Percentiles rank a stretch among this genome's conserved stretches.
phyloP scores from a whole-genome alignment of 495 filamentous ascomycete genomes.

The Parathielavia hyrcaniae region DNA sequence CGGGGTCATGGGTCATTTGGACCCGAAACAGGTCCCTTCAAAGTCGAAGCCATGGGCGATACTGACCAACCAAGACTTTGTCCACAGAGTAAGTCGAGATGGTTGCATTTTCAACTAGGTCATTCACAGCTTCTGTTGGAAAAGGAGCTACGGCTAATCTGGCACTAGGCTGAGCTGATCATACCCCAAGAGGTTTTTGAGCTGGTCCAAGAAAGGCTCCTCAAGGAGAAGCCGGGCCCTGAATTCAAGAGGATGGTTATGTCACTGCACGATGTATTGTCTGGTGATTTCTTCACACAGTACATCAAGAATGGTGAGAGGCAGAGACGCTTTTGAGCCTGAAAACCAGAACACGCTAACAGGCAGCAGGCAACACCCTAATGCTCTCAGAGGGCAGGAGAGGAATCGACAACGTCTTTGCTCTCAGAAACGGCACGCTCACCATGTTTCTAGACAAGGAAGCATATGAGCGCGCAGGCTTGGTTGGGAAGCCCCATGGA shows the following conservation, averaged over 20 bases:
- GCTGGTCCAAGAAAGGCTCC: slow-evolving; percentile 52
- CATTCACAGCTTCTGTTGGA: background rate
- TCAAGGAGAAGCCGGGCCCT: slow-evolving; percentile 31
- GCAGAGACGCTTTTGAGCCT: background rate
- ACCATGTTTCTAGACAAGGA: slow-evolving; percentile 75
- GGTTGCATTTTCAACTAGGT: background rate
- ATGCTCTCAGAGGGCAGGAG: slow-evolving; percentile 85
- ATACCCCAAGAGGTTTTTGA: slow-evolving; percentile 62
- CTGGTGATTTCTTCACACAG: slow-evolving; percentile 73
- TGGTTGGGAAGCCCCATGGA: slow-evolving; percentile 65
- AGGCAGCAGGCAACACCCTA: slow-evolving; percentile 63
- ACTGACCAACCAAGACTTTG: slow-evolving; percentile 60
- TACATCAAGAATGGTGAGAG: slow-evolving; percentile 80
- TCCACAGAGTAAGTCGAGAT: slow-evolving; percentile 62
- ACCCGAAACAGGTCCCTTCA: slow-evolving; percentile 61
- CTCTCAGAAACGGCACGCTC: slow-evolving; percentile 63
- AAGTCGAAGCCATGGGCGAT: slow-evolving; percentile 70
- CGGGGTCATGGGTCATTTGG: slow-evolving; percentile 56
- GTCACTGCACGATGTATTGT: slow-evolving; percentile 62
- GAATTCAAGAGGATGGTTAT: slow-evolving; percentile 68
- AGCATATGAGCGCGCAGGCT: slow-evolving; percentile 75
- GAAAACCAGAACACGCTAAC: background rate
- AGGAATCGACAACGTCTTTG: slow-evolving; percentile 75
- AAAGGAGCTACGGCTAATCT: slow-evolving; percentile 3
- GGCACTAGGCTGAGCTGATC: slow-evolving; percentile 60